Percentiles rank a stretch among this genome's conserved stretches.
phyloP scores from a whole-genome alignment of 2,329 filamentous ascomycete species.

The Botrytis pseudocinerea region DNA sequence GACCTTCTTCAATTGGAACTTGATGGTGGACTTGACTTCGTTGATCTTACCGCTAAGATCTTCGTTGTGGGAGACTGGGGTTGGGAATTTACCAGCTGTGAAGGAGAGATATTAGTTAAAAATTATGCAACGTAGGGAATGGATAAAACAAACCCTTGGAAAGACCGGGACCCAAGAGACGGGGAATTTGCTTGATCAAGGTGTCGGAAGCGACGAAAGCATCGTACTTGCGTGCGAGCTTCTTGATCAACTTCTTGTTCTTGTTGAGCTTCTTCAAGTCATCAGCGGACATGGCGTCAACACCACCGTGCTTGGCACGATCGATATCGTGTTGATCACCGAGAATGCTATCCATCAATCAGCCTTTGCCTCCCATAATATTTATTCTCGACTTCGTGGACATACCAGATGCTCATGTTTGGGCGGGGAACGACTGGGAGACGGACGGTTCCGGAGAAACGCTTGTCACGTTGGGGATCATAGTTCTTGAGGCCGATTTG shows the following conservation, averaged over 20 bases:
- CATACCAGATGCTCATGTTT: slow-evolving; percentile 81
- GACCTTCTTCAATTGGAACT: slow-evolving; percentile 99
- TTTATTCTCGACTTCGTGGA: slow-evolving; percentile 31
- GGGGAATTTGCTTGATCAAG: slow-evolving; percentile 99
- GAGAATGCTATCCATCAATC: slow-evolving; percentile 62
- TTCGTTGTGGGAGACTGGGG: slow-evolving; percentile 94
- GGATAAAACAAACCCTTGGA: slow-evolving; percentile 72
- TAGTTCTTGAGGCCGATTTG: slow-evolving; percentile 98
- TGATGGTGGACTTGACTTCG: slow-evolving; percentile 99
- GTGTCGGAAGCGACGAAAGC: slow-evolving; percentile 96
- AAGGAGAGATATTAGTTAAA: slow-evolving; percentile 40
- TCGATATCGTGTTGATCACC: slow-evolving; percentile 98
- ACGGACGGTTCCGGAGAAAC: slow-evolving; percentile 99
- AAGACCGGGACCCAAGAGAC: slow-evolving; percentile 97
- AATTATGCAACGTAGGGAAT: not conserved
- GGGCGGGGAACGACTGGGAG: slow-evolving; percentile 89
- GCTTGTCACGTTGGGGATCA: slow-evolving; percentile 99
- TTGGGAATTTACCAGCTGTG: slow-evolving; percentile 98
- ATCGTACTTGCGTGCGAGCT: slow-evolving; percentile 99
- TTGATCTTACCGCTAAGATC: slow-evolving; percentile 93
- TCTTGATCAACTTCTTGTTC: slow-evolving; percentile 99
- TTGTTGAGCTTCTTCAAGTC: slow-evolving; percentile 99
- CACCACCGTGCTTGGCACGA: slow-evolving; percentile 97
- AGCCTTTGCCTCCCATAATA: slow-evolving; percentile 31
- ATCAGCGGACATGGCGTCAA: slow-evolving; percentile 97